A percentile compares a stretch with the other conserved stretches of the same genome.
Evolutionary conservation across 2,329 filamentous ascomycete species (phyloP).

Genomic region (Aspergillus flavus): DNA sequence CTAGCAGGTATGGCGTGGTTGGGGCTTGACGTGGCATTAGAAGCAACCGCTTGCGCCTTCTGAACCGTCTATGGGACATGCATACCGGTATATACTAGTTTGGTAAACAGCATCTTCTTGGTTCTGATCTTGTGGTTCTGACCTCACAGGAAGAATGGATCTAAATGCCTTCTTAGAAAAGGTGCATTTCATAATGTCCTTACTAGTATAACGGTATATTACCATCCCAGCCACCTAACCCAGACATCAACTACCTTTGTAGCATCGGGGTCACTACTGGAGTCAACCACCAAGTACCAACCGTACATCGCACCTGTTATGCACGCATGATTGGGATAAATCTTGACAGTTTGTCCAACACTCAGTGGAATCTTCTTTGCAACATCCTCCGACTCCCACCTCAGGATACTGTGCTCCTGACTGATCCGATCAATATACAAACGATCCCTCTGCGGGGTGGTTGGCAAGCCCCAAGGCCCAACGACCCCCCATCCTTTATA

Average conservation of each 20-base stretch:
- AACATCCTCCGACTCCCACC: slow-evolving; percentile 55
- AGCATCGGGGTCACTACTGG: slow-evolving; percentile 53
- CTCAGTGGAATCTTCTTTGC: slow-evolving; percentile 50
- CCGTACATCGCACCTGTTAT: slow-evolving; percentile 71
- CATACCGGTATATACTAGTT: too few species aligned
- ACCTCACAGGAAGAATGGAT: neutral
- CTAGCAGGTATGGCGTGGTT: too few species aligned
- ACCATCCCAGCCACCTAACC: slow-evolving; percentile 48
- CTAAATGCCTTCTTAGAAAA: neutral
- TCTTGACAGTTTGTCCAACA: slow-evolving; percentile 67
- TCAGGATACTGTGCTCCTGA: slow-evolving; percentile 77
- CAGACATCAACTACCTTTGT: slow-evolving; percentile 74
- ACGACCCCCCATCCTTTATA: slow-evolving; percentile 74
- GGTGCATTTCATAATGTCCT: neutral
- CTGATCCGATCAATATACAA: slow-evolving; percentile 73
- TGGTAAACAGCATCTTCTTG: too few species aligned
- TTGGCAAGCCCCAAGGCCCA: slow-evolving; percentile 56
- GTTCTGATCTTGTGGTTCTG: neutral
- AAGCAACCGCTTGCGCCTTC: too few species aligned
- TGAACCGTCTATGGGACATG: too few species aligned
- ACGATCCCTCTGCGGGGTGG: slow-evolving; percentile 40
- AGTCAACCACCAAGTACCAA: slow-evolving; percentile 76
- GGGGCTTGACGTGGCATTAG: too few species aligned
- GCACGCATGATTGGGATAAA: slow-evolving; percentile 83
- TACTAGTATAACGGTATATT: neutral